phyloP scores from a whole-genome alignment of 441 rosid species.

The Gossypium schwendimanii region DNA sequence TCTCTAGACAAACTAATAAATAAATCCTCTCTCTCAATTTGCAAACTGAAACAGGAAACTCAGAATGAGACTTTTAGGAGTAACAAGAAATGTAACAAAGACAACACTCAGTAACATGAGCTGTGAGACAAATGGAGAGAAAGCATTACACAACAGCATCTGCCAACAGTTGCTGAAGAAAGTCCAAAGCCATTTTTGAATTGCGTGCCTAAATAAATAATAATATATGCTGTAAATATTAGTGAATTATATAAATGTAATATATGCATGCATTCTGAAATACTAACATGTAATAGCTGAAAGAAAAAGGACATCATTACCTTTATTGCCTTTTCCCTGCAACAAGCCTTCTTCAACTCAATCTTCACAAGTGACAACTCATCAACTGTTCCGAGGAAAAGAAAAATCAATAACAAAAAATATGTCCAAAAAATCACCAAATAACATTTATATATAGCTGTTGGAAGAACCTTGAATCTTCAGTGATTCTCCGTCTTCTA shows the following conservation, averaged over 20 bases:
- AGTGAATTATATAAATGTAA: not conserved
- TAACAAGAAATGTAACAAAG: conserved; percentile 5
- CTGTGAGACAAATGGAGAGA: conserved; percentile 13
- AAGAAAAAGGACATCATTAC: conserved; percentile 28
- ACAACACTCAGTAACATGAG: conserved; percentile 3
- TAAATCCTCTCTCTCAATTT: conserved; percentile 54
- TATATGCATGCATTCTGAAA: not conserved
- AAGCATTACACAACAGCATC: conserved; percentile 59
- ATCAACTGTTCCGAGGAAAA: conserved; percentile 43
- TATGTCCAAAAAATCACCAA: not conserved
- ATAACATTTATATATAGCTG: conserved; percentile 10
- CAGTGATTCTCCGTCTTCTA: conserved; percentile 61
- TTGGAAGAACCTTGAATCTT: conserved; percentile 60
- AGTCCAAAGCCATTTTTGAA: conserved; percentile 48
- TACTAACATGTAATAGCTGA: conserved; percentile 6
- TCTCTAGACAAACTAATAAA: conserved; percentile 47
- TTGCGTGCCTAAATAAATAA: conserved; percentile 40
- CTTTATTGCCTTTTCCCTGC: conserved; percentile 68
- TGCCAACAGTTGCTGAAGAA: conserved; percentile 46
- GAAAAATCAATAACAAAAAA: conserved; percentile 9
- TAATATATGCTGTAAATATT: not conserved
- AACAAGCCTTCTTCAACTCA: conserved; percentile 81
- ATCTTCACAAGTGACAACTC: conserved; percentile 58
- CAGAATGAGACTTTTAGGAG: not conserved
- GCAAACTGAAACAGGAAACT: conserved; percentile 43